Percentiles rank a stretch among this genome's conserved stretches.
Conservation (phyloP, 192 early-diverging fungal species). For the Backusella sp. region DNA sequence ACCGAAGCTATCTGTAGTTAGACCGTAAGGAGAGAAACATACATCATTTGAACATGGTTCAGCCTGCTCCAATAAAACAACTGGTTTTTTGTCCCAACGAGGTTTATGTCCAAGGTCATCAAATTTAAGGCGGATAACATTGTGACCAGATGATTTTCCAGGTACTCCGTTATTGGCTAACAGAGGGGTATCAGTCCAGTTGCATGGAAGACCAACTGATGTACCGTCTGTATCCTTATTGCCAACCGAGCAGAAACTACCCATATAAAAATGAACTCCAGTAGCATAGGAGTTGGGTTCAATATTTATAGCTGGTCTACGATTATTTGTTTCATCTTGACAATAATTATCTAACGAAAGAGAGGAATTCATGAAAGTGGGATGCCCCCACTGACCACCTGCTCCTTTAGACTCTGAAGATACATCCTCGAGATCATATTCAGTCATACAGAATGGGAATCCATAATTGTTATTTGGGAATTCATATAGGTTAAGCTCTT, state of each 20-base stretch:
- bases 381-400: conserved; percentile 13
- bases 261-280: conserved; percentile 22
- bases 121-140: conserved; percentile 19
- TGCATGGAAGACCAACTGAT: conserved; percentile 30
- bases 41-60: conserved; percentile 1
- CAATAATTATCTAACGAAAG: conserved; percentile 14
- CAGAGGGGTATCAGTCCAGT: conserved; percentile 33
- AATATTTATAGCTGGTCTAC: conserved; percentile 6
- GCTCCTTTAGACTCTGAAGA: neutral
- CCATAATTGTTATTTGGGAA: conserved; percentile 13
- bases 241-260: conserved; percentile 27
- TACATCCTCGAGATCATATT: neutral
- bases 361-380: conserved; percentile 7
- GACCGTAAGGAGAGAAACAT: conserved; percentile 17
- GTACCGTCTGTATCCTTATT: conserved; percentile 16
- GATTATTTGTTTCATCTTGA: conserved; percentile 10
- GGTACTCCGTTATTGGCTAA: conserved; percentile 15
- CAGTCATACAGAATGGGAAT: conserved; percentile 23
- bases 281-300: conserved; percentile 5
- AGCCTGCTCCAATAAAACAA: conserved; percentile 18
- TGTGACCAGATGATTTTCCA: conserved; percentile 9
- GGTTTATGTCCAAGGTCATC: conserved; percentile 29
- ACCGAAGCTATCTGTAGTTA: conserved; percentile 23
- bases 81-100: conserved; percentile 10
- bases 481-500: conserved; percentile 25